Conservation (phyloP, 805 yeast species). For the Lipomyces yamadae region DNA sequence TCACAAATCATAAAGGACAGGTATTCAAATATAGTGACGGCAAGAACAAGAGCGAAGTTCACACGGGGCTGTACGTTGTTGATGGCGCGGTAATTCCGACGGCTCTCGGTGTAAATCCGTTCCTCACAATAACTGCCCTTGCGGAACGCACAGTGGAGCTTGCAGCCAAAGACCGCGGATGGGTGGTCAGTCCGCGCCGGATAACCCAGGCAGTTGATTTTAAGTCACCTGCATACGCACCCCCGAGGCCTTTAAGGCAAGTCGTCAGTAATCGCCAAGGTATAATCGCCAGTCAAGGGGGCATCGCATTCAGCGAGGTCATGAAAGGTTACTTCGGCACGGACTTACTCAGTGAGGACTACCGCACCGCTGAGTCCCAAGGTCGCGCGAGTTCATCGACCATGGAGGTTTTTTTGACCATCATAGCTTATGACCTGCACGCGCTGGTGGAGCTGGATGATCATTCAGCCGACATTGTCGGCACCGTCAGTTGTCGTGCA, state of each 20-base stretch:
- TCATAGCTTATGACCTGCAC: constrained; percentile 1
- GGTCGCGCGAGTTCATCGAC: background rate
- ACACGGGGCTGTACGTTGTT: background rate
- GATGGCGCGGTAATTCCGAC: background rate
- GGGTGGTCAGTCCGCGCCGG: background rate
- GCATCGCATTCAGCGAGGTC: constrained; percentile 1
- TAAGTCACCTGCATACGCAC: background rate
- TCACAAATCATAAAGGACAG: background rate
- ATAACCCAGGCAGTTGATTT: background rate
- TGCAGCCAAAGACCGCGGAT: background rate
- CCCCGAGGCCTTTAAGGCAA: background rate
- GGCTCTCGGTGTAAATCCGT: background rate
- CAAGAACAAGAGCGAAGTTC: background rate
- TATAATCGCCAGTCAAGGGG: background rate
- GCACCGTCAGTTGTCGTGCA: background rate
- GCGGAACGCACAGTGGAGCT: constrained; percentile 1
- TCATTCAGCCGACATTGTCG: background rate
- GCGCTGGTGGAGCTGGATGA: background rate
- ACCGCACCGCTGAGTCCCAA: background rate
- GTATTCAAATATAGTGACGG: background rate
- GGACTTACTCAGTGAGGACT: background rate
- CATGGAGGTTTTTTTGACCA: background rate
- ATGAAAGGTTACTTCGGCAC: constrained; percentile 2
- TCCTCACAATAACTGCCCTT: background rate
- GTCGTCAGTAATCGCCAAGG: no score